Evolutionary conservation across 257 asterid species (phyloP).

Genomic region (Solanum ossicruentum): DNA sequence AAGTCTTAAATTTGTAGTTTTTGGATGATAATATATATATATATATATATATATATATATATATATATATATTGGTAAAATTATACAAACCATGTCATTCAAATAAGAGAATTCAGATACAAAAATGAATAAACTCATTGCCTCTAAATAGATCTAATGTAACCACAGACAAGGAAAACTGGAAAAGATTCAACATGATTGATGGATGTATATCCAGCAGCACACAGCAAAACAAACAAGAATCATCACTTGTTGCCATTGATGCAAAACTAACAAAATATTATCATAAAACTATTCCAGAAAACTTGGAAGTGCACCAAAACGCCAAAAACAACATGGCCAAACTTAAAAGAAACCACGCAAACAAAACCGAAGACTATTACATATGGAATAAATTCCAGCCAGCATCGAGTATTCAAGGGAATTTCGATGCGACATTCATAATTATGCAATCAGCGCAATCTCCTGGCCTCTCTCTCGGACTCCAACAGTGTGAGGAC

Average conservation of each 20-base stretch:
- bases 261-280: not conserved
- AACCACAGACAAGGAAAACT: not conserved
- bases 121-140: not conserved
- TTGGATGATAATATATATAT: not conserved
- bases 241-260: not conserved
- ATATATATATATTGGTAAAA: not conserved
- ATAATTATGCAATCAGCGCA: slow-evolving; percentile 5
- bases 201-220: not conserved
- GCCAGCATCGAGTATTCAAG: not conserved
- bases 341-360: not conserved
- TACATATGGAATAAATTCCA: not conserved
- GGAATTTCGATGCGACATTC: not conserved
- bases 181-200: not conserved
- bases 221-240: not conserved
- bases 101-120: too few species aligned
- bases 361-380: not conserved
- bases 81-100: not conserved
- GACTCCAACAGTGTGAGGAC: slow-evolving; percentile 25
- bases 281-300: not conserved
- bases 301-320: not conserved
- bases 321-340: not conserved
- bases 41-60: fast-evolving
- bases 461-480: slow-evolving; percentile 28
- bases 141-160: not conserved
- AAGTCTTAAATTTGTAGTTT: not conserved